Evolutionary conservation across 2,329 filamentous ascomycete species (phyloP).

Genomic region (Ophiostoma ips): DNA sequence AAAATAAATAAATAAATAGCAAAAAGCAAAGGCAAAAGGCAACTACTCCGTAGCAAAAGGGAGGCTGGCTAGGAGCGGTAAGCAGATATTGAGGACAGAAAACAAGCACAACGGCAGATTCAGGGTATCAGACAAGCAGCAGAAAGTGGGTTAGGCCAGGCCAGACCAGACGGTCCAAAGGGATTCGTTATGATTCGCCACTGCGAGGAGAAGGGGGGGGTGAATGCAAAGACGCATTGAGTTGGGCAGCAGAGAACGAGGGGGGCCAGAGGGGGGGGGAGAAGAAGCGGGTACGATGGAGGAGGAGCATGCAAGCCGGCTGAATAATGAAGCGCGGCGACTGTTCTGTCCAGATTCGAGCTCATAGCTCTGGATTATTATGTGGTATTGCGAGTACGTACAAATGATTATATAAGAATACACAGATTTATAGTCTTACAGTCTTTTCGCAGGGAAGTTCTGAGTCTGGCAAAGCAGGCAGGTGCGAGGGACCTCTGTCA

Average conservation of each 20-base stretch:
- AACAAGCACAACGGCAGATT: not conserved
- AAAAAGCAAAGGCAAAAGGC: too few species aligned
- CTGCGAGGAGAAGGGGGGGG: not conserved
- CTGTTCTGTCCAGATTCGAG: too few species aligned
- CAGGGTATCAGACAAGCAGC: not conserved
- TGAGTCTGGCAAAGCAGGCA: too few species aligned
- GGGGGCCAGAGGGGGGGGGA: not conserved
- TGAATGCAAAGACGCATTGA: slow-evolving; percentile 5
- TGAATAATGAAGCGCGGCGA: not conserved
- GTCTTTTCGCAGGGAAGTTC: too few species aligned
- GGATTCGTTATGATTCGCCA: slow-evolving; percentile 10
- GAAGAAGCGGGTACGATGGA: not conserved
- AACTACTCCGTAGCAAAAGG: too few species aligned
- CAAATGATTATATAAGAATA: too few species aligned
- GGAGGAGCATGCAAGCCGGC: not conserved
- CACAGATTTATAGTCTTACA: too few species aligned
- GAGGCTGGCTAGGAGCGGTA: too few species aligned
- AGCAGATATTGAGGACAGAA: not conserved
- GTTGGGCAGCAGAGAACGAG: slow-evolving; percentile 6
- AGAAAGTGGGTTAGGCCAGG: slow-evolving; percentile 10
- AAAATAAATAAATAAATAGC: too few species aligned
- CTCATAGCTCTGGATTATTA: too few species aligned
- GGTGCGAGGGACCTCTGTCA: too few species aligned
- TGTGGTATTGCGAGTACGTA: too few species aligned
- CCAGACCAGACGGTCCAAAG: slow-evolving; percentile 2